Evolutionary conservation across 1,284 basidiomycete genomes (phyloP).

Genomic region (Fistulinella cinereoalba): DNA sequence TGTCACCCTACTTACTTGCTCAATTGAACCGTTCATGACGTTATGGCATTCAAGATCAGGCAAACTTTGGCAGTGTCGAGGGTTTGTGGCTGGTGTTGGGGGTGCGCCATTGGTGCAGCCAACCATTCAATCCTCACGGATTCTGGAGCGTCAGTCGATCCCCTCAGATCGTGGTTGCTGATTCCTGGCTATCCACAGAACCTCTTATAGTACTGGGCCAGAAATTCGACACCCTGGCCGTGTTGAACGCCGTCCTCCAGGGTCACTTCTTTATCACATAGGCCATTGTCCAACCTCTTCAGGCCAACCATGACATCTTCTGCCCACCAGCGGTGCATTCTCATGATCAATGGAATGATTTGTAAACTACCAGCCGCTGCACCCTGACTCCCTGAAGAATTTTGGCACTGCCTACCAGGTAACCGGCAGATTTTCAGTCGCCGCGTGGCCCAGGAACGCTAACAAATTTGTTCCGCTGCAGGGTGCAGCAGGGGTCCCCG

Average conservation of each 20-base stretch:
- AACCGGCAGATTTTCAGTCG: constrained; percentile 4
- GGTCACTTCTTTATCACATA: too few relatives aligned
- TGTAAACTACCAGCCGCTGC: not conserved
- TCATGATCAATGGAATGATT: not conserved
- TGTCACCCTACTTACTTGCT: not conserved
- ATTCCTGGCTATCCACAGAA: too few relatives aligned
- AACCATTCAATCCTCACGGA: too few relatives aligned
- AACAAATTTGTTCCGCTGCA: not conserved
- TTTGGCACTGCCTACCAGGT: not conserved
- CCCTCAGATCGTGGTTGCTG: too few relatives aligned
- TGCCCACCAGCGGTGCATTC: not conserved
- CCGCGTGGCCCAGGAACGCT: constrained; percentile 9
- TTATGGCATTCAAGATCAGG: not conserved
- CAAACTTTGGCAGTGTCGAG: not conserved
- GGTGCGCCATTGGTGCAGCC: not conserved
- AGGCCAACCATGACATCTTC: not conserved
- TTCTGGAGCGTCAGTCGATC: too few relatives aligned
- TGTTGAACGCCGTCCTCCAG: too few relatives aligned
- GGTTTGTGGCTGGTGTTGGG: not conserved
- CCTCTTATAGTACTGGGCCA: too few relatives aligned
- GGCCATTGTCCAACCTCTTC: not conserved
- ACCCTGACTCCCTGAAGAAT: not conserved
- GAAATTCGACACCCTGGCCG: too few relatives aligned
- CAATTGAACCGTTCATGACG: not conserved
- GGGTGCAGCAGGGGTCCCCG: not conserved